Evolutionary conservation across 1,139 yeast genomes (phyloP), one percentile per base, ranked within the genome.

Genomic region (Magnusiomyces fungicola): DNA sequence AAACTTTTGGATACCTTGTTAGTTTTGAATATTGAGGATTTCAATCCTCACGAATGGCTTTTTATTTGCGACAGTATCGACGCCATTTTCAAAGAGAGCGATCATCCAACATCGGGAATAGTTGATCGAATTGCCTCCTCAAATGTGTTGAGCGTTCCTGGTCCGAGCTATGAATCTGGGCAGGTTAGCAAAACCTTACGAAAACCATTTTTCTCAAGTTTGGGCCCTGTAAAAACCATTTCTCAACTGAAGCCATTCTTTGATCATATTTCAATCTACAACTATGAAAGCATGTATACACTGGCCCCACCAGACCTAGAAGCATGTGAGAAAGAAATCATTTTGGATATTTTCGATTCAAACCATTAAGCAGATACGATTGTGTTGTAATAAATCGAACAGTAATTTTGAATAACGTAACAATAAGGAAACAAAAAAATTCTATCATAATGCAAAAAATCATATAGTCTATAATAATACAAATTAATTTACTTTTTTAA

Each of bases 41-140:
- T 92, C 65, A 83, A 81, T 59, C 66, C 84, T 19, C 62, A 78
- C 57, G 92, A 87, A 59, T 92, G 97, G 97, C 70, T 90, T 1
- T 92, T 88, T 64, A 76, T 90, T 14, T 75, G 83, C 32, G 86
- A 84, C 56, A 80, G 78, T 23, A 75, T 83, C 36, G 89, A 83
- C 55, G 80, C 86, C 9, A 73, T 80, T 30, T 75, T 74, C 57
- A 67, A 72, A 9, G 59, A 57, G 4, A 55, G 65, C 2, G 66
- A 74, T 53, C 43, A 24, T 25, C 58, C 63, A 23, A 65, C 70
- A 1, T 49, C 67, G 19, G 74, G 75, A n/a, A 55, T 72, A 47
- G 59, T 70, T 47, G 76, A 72, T 52, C 50, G 61, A 43, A 60
- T 72, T 18, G 60, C 72, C 1, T 45, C 51, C 3, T 55, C 61